These are phyloP conservation scores for Suillus spraguei DNA, from an alignment of 768 basidiomycete genomes.

Conservation along the genomic window DNA sequence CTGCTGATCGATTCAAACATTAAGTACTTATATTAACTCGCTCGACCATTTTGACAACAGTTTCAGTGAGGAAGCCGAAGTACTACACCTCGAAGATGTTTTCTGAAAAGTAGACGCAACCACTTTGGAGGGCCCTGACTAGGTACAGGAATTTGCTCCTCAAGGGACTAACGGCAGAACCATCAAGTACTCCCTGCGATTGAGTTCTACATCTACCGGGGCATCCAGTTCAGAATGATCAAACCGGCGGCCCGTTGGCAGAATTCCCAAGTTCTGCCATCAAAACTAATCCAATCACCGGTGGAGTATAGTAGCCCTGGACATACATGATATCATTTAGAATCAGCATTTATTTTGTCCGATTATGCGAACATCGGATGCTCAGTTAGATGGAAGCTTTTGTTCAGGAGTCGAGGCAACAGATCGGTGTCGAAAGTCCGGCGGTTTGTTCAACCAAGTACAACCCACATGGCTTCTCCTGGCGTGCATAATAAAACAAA, in stretches of 20 bases:
- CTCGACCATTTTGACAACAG: background rate
- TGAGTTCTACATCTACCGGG: no score
- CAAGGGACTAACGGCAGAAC: constrained; percentile 1
- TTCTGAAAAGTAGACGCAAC: background rate
- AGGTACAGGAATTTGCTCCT: background rate
- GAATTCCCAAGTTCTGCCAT: background rate
- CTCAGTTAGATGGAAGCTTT: background rate
- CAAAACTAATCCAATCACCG: background rate
- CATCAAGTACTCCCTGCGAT: background rate
- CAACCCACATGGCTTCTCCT: background rate
- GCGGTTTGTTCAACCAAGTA: background rate
- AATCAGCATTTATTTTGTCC: background rate
- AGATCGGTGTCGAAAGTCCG: background rate
- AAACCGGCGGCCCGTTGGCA: background rate
- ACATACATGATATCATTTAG: background rate
- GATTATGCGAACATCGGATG: background rate
- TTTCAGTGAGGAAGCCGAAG: no score
- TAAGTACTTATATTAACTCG: no score
- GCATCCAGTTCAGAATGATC: no score
- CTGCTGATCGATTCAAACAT: no score
- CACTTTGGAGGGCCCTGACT: background rate
- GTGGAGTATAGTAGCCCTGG: background rate
- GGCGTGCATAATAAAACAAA: background rate
- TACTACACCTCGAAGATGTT: background rate
- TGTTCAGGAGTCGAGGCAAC: background rate